Percentiles rank a stretch among this genome's conserved stretches.
These are phyloP conservation scores for Lecanoromycetidae sp. DNA, from an alignment of 2,329 filamentous ascomycete genomes.

Conservation along the genomic window DNA sequence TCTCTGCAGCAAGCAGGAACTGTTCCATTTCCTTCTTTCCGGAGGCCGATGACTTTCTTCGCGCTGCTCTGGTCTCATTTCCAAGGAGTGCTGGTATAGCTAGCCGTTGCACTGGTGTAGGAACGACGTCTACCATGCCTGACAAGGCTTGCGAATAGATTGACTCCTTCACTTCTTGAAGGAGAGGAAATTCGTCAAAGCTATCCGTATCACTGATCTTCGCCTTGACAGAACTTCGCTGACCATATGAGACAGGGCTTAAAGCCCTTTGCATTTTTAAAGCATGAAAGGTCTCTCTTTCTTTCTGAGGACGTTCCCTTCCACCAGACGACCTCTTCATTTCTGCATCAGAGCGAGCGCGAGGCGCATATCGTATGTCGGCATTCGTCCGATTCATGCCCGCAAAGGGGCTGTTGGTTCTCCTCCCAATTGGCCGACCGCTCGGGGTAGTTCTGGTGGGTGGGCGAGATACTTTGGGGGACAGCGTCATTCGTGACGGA, in stretches of 20 bases:
- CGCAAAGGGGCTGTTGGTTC: conserved; percentile 43
- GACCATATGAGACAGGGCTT: conserved; percentile 62
- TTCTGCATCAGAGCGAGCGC: conserved; percentile 30
- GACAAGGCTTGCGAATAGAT: conserved; percentile 62
- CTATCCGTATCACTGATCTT: conserved; percentile 54
- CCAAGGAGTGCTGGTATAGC: conserved; percentile 73
- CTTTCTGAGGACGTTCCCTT: conserved; percentile 28
- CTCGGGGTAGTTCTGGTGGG: conserved; percentile 24
- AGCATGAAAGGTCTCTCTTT: conserved; percentile 55
- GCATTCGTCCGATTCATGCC: conserved; percentile 46
- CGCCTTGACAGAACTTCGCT: conserved; percentile 49
- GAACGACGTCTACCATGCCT: conserved; percentile 60
- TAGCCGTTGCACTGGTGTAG: conserved; percentile 79
- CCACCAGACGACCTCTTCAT: conserved; percentile 34
- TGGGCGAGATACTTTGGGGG: conserved; percentile 26
- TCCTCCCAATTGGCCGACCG: conserved; percentile 29
- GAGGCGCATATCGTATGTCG: conserved; percentile 32
- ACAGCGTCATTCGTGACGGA: conserved; percentile 42
- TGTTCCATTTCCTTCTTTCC: conserved; percentile 41
- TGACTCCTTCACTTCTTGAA: conserved; percentile 59
- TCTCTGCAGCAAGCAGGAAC: conserved; percentile 86
- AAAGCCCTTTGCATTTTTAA: conserved; percentile 87
- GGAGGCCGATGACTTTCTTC: conserved; percentile 21
- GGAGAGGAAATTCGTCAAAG: conserved; percentile 69
- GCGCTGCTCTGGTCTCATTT: conserved; percentile 32